Evolutionary conservation across 345 rosid species (phyloP), one percentile per base, ranked within the genome.

Genomic region (Linum lewisii): DNA sequence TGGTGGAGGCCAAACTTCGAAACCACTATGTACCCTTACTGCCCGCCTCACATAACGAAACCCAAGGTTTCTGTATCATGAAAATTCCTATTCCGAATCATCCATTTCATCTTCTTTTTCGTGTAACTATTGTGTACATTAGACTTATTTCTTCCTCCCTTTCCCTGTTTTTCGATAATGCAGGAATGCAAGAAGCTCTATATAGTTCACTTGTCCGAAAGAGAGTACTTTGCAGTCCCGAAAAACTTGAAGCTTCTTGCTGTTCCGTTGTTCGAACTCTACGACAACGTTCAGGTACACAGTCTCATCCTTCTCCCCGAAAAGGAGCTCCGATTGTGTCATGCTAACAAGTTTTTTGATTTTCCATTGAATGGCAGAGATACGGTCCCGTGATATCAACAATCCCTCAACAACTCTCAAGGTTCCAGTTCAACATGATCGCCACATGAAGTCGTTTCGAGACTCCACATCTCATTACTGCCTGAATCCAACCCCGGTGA

Each of bases 1-100:
- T 90, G 96, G 97, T 94, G 99, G 99, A 88, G 99, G 77, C 99
- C 97, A 62, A 90, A 94, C 81, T 94, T 94, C 62, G 97, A 94
- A 64, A 87, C 97, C 69, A 85, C 81, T 49, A 85, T 87, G 96
- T 90, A 94, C 70, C 99, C 97, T 1, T 94, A 94, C 67, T 90
- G 97, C 73, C 97, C 96, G 73, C 95, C 97, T 23, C 97, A 90
- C 77, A 90, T 90, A 50, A 84, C 95, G 54, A 87, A 90, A 78
- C 95, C 97, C 7, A 94, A 94, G 99, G 96, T 94, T 32, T 51
- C 29, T 26, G 26, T 18, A 20, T 29, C 50, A 24, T 18, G n/a
- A n/a, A n/a, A n/a, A 49, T 18, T 14, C 54, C 24, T 59, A 21
- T 42, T 54, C 49, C 34, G 59, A 29, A 19, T 7, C 14, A 23